Evolutionary conservation across 371 early-diverging fungal species (phyloP).

Genomic region (Lichtheimia corymbifera): DNA sequence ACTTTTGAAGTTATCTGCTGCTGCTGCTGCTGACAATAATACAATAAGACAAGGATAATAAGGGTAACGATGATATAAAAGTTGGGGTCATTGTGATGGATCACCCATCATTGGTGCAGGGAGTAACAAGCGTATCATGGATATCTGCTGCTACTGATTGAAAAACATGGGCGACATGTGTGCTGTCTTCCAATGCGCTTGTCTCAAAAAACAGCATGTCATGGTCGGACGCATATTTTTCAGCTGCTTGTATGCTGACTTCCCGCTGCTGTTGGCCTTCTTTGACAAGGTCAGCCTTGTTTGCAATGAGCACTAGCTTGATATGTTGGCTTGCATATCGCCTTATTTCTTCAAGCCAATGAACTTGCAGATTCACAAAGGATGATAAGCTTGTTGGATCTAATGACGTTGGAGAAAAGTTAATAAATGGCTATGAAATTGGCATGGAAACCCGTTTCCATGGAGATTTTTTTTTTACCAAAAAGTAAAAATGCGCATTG

Average conservation of each 20-base stretch:
- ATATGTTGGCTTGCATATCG: constrained; percentile 91
- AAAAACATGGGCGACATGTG: constrained; percentile 94
- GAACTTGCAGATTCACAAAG: constrained; percentile 78
- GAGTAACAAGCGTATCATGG: background rate
- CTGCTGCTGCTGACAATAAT: no score
- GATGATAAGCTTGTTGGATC: constrained; percentile 96
- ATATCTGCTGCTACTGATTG: constrained; percentile 27
- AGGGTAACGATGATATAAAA: no score
- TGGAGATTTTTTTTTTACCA: constrained; percentile 27
- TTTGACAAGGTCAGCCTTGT: constrained; percentile 93
- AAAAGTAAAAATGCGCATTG: constrained; percentile 48
- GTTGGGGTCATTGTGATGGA: no score
- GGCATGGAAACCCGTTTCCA: no score
- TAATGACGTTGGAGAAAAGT: constrained; percentile 5
- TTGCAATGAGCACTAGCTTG: constrained; percentile 97
- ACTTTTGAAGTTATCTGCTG: no score
- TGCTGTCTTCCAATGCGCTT: constrained; percentile 82
- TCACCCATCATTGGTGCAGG: no score
- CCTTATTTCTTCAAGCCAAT: constrained; percentile 98
- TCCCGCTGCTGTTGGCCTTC: constrained; percentile 54
- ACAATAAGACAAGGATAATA: no score
- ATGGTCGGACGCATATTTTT: constrained; percentile 82
- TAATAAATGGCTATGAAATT: background rate
- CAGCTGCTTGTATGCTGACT: constrained; percentile 31
- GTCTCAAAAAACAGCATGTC: constrained; percentile 93